phyloP scores from a whole-genome alignment of 2,329 filamentous ascomycete species.

The Diaporthe humulicola region DNA sequence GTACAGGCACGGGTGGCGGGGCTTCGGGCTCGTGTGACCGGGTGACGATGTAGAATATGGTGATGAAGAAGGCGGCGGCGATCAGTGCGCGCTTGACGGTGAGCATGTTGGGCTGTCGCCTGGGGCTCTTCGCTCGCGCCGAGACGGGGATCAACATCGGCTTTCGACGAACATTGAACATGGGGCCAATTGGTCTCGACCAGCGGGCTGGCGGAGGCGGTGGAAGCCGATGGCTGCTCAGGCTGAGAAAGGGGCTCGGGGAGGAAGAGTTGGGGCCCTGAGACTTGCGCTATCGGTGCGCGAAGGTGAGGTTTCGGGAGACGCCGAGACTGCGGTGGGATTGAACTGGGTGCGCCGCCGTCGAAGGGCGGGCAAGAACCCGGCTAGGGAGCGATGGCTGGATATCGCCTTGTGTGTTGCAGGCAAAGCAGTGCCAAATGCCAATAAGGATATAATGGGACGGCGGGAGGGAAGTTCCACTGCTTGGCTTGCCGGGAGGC shows the following conservation, averaged over 20 bases:
- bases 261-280: neutral
- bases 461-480: neutral
- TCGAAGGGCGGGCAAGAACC: neutral
- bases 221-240: neutral
- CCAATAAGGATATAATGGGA: neutral
- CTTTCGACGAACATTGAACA: constrained; percentile 28
- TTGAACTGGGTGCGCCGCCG: neutral
- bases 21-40: constrained; percentile 64
- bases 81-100: constrained; percentile 83
- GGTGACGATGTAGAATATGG: constrained; percentile 78
- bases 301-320: constrained; percentile 13
- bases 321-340: neutral
- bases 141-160: constrained; percentile 30
- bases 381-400: neutral
- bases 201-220: neutral
- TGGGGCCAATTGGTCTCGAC: constrained; percentile 11
- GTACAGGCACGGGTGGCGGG: constrained; percentile 47
- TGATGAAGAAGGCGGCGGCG: constrained; percentile 77
- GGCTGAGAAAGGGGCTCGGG: neutral
- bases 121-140: constrained; percentile 22
- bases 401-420: neutral
- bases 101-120: constrained; percentile 70
- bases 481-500: neutral
- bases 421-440: neutral
- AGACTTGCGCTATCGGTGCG: neutral